phyloP scores from a whole-genome alignment of 257 asterid species.

The Avicennia marina region DNA sequence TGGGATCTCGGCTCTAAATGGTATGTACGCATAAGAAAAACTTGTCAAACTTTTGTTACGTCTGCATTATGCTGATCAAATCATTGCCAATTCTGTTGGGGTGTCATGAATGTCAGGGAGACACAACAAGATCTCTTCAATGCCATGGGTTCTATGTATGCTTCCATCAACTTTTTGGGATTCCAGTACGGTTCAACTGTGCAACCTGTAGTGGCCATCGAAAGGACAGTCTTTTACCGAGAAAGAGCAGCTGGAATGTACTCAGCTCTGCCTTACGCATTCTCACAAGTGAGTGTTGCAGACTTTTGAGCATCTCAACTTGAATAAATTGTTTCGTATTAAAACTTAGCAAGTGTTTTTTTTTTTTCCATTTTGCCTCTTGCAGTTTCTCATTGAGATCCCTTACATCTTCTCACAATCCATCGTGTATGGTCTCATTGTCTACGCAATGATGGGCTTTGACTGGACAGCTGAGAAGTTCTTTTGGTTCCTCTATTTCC shows the following conservation, averaged over 20 bases:
- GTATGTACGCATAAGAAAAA: too few species aligned
- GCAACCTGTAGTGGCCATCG: conserved; percentile 78
- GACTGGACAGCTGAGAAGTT: conserved; percentile 46
- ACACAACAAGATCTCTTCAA: conserved; percentile 51
- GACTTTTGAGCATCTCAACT: too few species aligned
- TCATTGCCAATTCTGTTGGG: neutral
- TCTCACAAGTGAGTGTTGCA: conserved; percentile 78
- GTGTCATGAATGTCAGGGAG: conserved; percentile 33
- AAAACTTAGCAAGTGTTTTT: too few species aligned
- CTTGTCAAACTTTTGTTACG: too few species aligned
- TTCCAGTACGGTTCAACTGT: conserved; percentile 58
- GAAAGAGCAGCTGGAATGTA: conserved; percentile 90
- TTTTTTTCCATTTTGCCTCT: too few species aligned
- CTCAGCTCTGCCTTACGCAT: conserved; percentile 77
- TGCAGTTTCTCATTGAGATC: conserved; percentile 46
- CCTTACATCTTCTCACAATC: conserved; percentile 51
- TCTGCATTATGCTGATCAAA: neutral
- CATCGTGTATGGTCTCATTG: conserved; percentile 38
- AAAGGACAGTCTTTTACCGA: conserved; percentile 72
- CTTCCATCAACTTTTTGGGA: conserved; percentile 55
- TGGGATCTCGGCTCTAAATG: conserved; percentile 66
- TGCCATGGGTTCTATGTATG: conserved; percentile 74
- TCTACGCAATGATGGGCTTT: conserved; percentile 47
- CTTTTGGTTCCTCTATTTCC: conserved; percentile 51
- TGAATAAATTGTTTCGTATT: too few species aligned